Base-by-base conservation (phyloP, 1,139 yeast species). In the Petasospora rhodanensis region DNA sequence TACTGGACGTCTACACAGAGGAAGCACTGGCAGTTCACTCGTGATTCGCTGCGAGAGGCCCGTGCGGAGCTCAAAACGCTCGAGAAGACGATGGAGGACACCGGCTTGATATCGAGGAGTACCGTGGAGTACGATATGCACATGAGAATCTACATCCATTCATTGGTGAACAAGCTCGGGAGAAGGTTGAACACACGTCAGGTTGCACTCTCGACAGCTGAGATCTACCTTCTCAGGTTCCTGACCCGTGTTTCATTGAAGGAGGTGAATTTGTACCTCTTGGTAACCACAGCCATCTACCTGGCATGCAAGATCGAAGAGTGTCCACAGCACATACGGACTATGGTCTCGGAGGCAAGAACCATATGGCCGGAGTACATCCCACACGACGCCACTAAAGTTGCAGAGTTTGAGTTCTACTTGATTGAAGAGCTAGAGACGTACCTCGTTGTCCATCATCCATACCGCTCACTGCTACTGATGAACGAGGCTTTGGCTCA, bases 321-420 rank as follows among this genome's bases (percentile, higher is more conserved):
- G 56, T 81, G 87, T 49, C 97, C 98, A 2, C 95, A 84, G 54
- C 96, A 91, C 54, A 87, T 91, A 8, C 65, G 96, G 37, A 74
- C 89, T 2, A 70, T 91, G 11, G 74, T 85, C 15, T 70, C 79
- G 18, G 97, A 91, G 53, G 94, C 97, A 3, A 65, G 96, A 32
- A 81, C 81, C 28, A 60, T 86, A 30, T 91, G 98, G 97, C 96
- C 97, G 0, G 96, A 89, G 51, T 86, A 79, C 52, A 80, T 91
- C 21, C 94, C 96, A 0, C 87, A 84, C 37, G 98, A 91, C 55
- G 76, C 89, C 15, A 81, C 95, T 24, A 85, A 84, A 51, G 68
- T 91, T n/a, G 96, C 97, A 0, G 98, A 91, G 54, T 85, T 93
- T 61, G 98, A 91, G 60, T 91, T 91, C 56, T 91, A 91, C 54